These are phyloP conservation scores for Trametes polyzona DNA, from an alignment of 1,284 basidiomycete genomes.

Conservation along the genomic window DNA sequence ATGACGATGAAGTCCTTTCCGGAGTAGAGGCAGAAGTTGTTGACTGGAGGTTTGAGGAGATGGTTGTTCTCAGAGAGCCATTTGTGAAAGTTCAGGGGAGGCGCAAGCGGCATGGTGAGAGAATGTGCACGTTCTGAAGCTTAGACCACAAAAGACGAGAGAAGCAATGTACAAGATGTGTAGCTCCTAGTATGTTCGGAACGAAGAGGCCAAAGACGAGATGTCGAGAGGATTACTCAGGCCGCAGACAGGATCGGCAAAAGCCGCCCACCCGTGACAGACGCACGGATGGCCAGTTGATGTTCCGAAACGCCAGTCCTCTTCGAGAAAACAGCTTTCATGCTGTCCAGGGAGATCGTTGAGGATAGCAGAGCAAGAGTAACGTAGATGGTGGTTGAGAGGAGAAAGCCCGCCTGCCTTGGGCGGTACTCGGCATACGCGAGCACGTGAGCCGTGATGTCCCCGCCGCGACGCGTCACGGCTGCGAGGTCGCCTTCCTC, in stretches of 20 bases:
- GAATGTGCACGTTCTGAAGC: not conserved
- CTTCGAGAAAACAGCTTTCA: not conserved
- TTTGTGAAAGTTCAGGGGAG: constrained; percentile 83
- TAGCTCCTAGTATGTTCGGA: no score
- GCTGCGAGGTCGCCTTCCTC: not conserved
- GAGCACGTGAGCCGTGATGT: not conserved
- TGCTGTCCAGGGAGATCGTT: no score
- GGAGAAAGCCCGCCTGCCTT: not conserved
- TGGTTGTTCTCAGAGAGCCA: constrained; percentile 85
- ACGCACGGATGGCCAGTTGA: not conserved
- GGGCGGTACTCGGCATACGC: not conserved
- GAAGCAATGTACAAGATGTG: no score
- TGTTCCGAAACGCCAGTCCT: no score
- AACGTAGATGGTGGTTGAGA: no score
- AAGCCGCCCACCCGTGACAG: constrained; percentile 1
- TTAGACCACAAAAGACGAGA: not conserved
- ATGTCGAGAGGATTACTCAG: constrained; percentile 1
- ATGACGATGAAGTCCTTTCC: constrained; percentile 88
- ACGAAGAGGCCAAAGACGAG: no score
- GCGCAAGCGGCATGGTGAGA: constrained; percentile 57
- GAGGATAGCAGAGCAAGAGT: no score
- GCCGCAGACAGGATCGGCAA: not conserved
- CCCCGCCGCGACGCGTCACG: constrained; percentile 7
- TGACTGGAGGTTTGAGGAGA: constrained; percentile 86
- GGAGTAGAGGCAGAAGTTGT: constrained; percentile 88